Conservation (phyloP, 805 yeast species). For the Candida maesae region DNA sequence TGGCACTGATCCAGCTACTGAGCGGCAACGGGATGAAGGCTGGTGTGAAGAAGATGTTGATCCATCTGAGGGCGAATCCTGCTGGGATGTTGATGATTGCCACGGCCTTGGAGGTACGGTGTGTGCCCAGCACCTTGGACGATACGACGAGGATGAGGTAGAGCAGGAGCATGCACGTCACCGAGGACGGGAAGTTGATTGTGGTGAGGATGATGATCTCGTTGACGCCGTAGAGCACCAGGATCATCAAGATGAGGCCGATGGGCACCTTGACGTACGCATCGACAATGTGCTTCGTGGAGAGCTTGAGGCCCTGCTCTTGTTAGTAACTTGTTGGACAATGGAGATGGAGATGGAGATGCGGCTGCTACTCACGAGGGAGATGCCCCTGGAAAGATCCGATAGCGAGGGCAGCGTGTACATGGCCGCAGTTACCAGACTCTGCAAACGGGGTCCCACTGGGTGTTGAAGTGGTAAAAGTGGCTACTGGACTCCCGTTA, state of each 20-base stretch:
- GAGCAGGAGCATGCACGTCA: slow-evolving; percentile 61
- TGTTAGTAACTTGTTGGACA: not conserved
- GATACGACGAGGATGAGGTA: slow-evolving; percentile 42
- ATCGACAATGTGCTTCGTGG: slow-evolving; percentile 19
- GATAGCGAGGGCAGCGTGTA: not conserved
- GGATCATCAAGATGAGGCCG: slow-evolving; percentile 21
- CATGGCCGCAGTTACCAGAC: too few relatives aligned
- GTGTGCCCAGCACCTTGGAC: slow-evolving; percentile 36
- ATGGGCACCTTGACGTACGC: slow-evolving; percentile 24
- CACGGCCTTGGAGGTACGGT: slow-evolving; percentile 24
- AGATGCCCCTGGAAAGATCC: not conserved
- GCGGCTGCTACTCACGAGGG: not conserved
- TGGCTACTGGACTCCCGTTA: not conserved
- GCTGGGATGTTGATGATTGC: slow-evolving; percentile 52
- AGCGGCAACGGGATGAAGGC: slow-evolving; percentile 70
- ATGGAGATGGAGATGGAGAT: not conserved
- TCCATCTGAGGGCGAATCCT: slow-evolving; percentile 72
- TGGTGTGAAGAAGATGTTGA: slow-evolving; percentile 74
- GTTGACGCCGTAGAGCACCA: slow-evolving; percentile 25
- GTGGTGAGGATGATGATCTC: slow-evolving; percentile 19
- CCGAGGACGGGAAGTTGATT: slow-evolving; percentile 66
- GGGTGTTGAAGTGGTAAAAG: too few relatives aligned
- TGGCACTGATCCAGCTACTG: slow-evolving; percentile 58
- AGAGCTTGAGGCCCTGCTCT: slow-evolving; percentile 20
- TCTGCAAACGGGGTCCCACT: too few relatives aligned